Evolutionary conservation across 306 rosid species (phyloP), one percentile per base, ranked within the genome.

Genomic region (Lagenaria siceraria): DNA sequence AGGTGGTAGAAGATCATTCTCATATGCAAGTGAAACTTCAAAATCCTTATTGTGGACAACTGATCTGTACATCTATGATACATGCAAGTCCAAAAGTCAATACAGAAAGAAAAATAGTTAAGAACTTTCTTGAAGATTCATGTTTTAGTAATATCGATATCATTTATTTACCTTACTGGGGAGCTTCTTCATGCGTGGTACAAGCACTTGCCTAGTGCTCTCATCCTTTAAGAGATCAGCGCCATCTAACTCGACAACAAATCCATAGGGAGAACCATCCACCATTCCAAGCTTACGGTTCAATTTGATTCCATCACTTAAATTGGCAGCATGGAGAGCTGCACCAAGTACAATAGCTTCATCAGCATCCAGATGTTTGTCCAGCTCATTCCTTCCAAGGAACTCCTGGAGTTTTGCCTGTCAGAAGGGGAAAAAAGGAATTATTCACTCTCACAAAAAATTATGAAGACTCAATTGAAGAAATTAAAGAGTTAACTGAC

Each of bases 301-400:
- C 87, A 95, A 86, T 83, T 95, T 95, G 84, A 95, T 95, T 76
- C 99, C 99, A 84, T 95, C 99, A 69, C 99, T 95, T 88, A 95
- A 68, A 85, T 95, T 95, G 52, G 97, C 97, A 53, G 99, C 99
- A 76, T 92, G 90, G 65, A 95, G 87, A 56, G 97, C 82, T 52
- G 99, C 89, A 59, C 99, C 99, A 36, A 95, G 97, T 79, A 90
- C 97, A 65, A 85, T 87, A 74, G 99, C 99, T 84, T 95, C 99
- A 87, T 95, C 99, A 35, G 99, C 92, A 82, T 95, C 99, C 80
- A 95, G 95, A 89, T 95, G 99, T 87, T 87, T 90, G 80, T 90
- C 99, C 82, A 95, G 86, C 83, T 92, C 91, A 75, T 89, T 90
- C 88, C 93, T 87, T 78, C 99, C 97, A 78, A 95, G 90, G 81